Percentiles rank a stretch among this genome's conserved stretches.
Evolutionary conservation across 2,329 filamentous ascomycete species (phyloP).

Genomic region (Penicillium sp.): DNA sequence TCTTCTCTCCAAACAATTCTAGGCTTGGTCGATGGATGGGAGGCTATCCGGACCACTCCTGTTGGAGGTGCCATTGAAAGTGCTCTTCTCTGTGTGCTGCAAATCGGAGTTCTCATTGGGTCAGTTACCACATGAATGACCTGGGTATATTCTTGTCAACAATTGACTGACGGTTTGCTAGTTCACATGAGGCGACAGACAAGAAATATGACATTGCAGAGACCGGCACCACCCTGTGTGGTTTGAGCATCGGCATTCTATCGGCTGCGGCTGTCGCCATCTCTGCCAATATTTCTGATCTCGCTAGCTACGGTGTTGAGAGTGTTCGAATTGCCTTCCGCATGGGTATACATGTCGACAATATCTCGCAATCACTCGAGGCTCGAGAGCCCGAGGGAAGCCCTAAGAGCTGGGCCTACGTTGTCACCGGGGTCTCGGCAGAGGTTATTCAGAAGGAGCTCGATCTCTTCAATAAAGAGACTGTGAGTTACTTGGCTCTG

Average conservation of each 20-base stretch:
- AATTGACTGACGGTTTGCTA: slow-evolving; percentile 6
- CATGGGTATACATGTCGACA: slow-evolving; percentile 49
- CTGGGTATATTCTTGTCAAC: neutral
- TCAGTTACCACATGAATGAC: slow-evolving; percentile 34
- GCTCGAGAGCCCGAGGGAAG: slow-evolving; percentile 30
- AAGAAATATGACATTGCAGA: slow-evolving; percentile 27
- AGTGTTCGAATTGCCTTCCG: slow-evolving; percentile 52
- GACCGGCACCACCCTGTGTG: slow-evolving; percentile 39
- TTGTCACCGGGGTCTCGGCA: slow-evolving; percentile 23
- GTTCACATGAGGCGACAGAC: slow-evolving; percentile 35
- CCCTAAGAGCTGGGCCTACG: slow-evolving; percentile 32
- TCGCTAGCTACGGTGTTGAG: slow-evolving; percentile 49
- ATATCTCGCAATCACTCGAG: slow-evolving; percentile 50
- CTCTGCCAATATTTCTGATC: slow-evolving; percentile 43
- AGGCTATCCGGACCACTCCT: slow-evolving; percentile 43
- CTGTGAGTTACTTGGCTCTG: neutral
- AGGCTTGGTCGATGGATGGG: slow-evolving; percentile 11
- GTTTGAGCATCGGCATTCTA: slow-evolving; percentile 53
- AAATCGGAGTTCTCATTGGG: slow-evolving; percentile 53
- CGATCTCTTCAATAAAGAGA: slow-evolving; percentile 18
- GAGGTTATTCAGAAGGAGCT: slow-evolving; percentile 31
- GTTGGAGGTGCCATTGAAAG: slow-evolving; percentile 53
- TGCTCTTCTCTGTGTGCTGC: slow-evolving; percentile 44
- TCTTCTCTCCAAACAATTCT: slow-evolving; percentile 23
- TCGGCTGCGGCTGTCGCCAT: slow-evolving; percentile 49